Evolutionary conservation across 169 alveolate genomes (phyloP).

Genomic region (Cryptosporidium parvum): DNA sequence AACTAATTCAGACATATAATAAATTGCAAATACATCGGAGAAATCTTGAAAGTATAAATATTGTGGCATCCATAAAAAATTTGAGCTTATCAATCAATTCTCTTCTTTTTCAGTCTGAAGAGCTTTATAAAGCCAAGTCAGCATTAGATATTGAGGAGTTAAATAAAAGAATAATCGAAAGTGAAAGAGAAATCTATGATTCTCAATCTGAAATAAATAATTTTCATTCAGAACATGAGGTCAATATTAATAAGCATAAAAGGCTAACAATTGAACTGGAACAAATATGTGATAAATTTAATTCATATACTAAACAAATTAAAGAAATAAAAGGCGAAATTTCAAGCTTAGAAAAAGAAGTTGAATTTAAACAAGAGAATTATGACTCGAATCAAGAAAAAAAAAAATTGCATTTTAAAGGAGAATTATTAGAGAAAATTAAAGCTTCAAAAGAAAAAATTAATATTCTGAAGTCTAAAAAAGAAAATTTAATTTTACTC

Average conservation of each 20-base stretch:
- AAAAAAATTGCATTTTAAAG: background rate
- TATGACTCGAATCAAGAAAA: background rate
- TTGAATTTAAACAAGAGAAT: background rate
- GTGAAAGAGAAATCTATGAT: background rate
- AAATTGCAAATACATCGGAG: background rate
- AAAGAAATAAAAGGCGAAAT: background rate
- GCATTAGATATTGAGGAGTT: slow-evolving; percentile 12
- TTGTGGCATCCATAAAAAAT: background rate
- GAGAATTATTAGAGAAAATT: background rate
- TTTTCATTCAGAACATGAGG: background rate
- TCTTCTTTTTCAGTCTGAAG: background rate
- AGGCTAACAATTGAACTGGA: background rate
- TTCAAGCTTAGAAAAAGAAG: background rate
- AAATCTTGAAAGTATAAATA: slow-evolving; percentile 2
- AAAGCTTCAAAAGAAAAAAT: background rate
- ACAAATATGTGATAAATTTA: background rate
- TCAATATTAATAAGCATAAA: background rate
- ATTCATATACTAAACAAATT: background rate
- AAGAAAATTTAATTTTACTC: background rate
- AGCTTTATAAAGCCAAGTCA: background rate
- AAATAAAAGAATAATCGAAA: background rate
- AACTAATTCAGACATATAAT: slow-evolving; percentile 13
- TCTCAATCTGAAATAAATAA: background rate
- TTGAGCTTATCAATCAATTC: slow-evolving; percentile 11
- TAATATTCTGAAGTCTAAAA: background rate